Evolutionary conservation across 2,329 filamentous ascomycete genomes (phyloP), one percentile per base, ranked within the genome.

Genomic region (Dactylellina parvicollis): DNA sequence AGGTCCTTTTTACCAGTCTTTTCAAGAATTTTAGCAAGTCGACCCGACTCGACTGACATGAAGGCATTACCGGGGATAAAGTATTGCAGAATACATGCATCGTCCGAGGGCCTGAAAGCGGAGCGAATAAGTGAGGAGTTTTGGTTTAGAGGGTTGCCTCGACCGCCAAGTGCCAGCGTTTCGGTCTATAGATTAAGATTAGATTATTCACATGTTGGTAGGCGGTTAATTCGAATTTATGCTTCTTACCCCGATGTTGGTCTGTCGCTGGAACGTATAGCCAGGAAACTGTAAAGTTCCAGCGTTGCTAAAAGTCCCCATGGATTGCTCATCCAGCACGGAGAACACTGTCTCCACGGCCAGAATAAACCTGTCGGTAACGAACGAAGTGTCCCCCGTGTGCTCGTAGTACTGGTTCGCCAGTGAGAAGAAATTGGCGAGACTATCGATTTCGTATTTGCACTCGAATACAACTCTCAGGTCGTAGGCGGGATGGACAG

Each of bases 401-500:
- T 91, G 86, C 38, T 90, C 87, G 81, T 95, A 86, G 81, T 96
- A 98, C 77, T 96, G 89, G 78, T 96, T 97, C 16, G 86, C 87
- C 1, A 99, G 83, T 0, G 90, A 88, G 4, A 99, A 85, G 80
- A 99, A 99, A 79, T 96, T 90, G 0, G 93, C 95, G 0, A 99
- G 85, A 7, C 93, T 97, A 82, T 99, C 95, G 20, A 99, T 88
- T 83, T 99, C 95, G 81, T 98, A 99, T 82, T 99, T 99, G 86
- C 95, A 99, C 81, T 99, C 95, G 76, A 97, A 99, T 2, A 99
- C 95, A 52, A 89, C 86, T 0, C 85, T 87, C 0, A 90, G 90
- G 78, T 98, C 92, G 79, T 96, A 98, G 0, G 85, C 84, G 0
- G 95, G 95, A 77, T 96, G 92, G 0, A 99, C 95, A 7, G 80